These are phyloP conservation scores for Colletotrichum tamarilloi DNA, from an alignment of 2,329 filamentous ascomycete species.

Conservation along the genomic window DNA sequence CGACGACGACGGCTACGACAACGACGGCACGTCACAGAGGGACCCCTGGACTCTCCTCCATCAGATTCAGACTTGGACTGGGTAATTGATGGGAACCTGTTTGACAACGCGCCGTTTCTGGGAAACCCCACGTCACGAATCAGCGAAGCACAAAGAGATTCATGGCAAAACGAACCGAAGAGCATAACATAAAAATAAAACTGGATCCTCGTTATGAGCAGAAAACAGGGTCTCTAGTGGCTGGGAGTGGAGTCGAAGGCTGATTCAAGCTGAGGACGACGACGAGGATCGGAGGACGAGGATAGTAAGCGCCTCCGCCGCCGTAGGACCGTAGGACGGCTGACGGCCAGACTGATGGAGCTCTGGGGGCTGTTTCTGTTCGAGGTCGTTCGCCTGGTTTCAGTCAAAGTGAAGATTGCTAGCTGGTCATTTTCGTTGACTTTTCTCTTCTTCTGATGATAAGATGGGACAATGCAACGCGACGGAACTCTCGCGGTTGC, in stretches of 20 bases:
- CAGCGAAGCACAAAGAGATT: not conserved
- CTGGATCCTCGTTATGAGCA: not conserved
- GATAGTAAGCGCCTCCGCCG: not conserved
- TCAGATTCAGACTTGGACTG: not conserved
- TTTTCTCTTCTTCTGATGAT: slow-evolving; percentile 14
- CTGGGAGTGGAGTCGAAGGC: not conserved
- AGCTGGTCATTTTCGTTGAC: not conserved
- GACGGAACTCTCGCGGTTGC: slow-evolving; percentile 1
- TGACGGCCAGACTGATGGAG: not conserved
- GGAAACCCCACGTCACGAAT: not conserved
- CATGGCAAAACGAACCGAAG: not conserved
- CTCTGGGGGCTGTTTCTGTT: not conserved
- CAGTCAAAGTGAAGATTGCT: slow-evolving; percentile 23
- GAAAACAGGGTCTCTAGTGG: not conserved
- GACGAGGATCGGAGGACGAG: not conserved
- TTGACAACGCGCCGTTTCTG: not conserved
- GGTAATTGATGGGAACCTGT: not conserved
- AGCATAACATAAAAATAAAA: not conserved
- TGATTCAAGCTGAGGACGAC: not conserved
- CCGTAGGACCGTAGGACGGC: not conserved
- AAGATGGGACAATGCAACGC: slow-evolving; percentile 8
- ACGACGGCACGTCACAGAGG: not conserved
- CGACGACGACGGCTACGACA: not conserved
- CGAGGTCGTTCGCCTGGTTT: slow-evolving; percentile 13
- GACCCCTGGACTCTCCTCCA: not conserved